Base-by-base conservation (phyloP, 2,329 filamentous ascomycete genomes). In the Leptosphaerulina australis region DNA sequence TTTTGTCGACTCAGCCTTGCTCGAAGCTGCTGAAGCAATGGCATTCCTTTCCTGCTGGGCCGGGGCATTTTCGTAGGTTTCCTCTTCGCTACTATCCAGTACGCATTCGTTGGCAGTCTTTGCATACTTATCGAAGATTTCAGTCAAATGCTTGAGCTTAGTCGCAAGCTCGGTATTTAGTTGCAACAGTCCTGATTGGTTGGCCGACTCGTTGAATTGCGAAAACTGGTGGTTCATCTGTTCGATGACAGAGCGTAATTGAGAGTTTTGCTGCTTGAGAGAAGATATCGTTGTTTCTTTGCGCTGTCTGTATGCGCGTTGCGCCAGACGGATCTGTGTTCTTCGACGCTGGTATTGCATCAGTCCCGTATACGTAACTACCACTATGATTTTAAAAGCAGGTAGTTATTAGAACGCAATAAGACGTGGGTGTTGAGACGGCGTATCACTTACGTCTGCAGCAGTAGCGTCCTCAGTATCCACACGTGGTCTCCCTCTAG, bases 321-420 rank as follows among this genome's bases (percentile, higher is more conserved):
- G 91, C 2, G 91, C 91, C 45, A 93, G 81, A 18, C 91, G 86
- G 56, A 96, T 94, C 69, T 96, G 91, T 4, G 90, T 93, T 45
- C 91, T 83, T 43, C 91, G 87, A 55, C 90, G 87, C 88, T 89
- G 22, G 14, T 41, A 21, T 11, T 12, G 18, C 20, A 10, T 51
- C 11, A 51, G 48, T 22, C 10, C 21, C 8, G 10, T 12, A 28
- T 17, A 34, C 3, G 17, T 11, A 34, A 11, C 17, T 20, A 24
- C n/a, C n/a, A n/a, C n/a, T n/a, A n/a, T n/a, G n/a, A n/a, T n/a
- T 8, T 30, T 6, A 11, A 25, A 25, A 25, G 11, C 6, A 25
- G 24, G 24, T 6, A 5, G 24, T 25, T 6, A 25, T 25, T 6
- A 11, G 6, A 11, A 11, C 11, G 24, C 24, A 11, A 25, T 6